Evolutionary conservation across 805 yeast genomes (phyloP), one percentile per base, ranked within the genome.

Genomic region (Ogataea populi-albae): DNA sequence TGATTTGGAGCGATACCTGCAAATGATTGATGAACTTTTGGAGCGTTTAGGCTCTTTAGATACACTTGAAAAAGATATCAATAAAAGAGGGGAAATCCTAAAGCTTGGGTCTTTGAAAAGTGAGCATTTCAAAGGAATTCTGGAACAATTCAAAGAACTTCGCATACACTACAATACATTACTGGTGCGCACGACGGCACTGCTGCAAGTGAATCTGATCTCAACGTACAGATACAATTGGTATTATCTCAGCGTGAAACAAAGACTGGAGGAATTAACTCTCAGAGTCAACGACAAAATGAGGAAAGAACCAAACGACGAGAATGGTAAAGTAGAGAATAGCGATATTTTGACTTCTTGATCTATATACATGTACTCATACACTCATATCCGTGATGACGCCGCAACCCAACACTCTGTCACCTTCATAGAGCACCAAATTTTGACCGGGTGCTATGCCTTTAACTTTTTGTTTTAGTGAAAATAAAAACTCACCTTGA

Each of bases 381-480:
- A 20, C 7, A 23, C 36, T 37, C 39, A 37, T 40, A 25, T 36
- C 36, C 17, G 34, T 18, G 12, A 69, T 73, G 18, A 55, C 46
- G 1, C 83, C 84, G 14, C 77, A 67, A 0, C 96, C 97, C 8
- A 89, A 50, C 0, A 91, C 80, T 35, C 75, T 61, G 30, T 79
- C 80, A 2, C 71, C 75, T 26, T 72, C 61, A 57, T 89, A 93
- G 5, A 91, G 54, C 1, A 85, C 95, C 12, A 87, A 61, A 46
- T 75, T 80, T 57, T 91, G 98, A 0, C 98, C 98, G 0, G 89
- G 86, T 0, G 96, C 89, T 53, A 93, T 75, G 0, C 95, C 96
- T 32, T 87, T 62, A 22, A 75, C 74, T 20, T 64, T 57, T 1
- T 66, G 61, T 0, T 44, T 40, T 20, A 89, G 64, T 16, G 47